Base-by-base conservation (phyloP, 805 yeast species). In the Hanseniaspora vineae region DNA sequence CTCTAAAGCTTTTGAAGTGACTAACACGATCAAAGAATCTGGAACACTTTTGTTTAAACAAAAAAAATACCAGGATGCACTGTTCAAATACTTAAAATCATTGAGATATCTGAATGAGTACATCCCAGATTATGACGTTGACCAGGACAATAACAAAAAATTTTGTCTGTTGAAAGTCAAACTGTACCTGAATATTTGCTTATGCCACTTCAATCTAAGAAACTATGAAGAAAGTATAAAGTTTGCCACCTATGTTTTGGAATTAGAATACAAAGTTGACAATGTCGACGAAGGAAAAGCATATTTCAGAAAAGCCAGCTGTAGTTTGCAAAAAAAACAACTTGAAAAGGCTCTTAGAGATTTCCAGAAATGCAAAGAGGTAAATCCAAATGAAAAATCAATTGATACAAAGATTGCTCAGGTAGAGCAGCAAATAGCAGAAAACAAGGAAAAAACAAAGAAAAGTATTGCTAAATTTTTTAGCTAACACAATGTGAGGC, bases 51-150 rank as follows among this genome's bases (percentile, higher is more conserved):
- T 84, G 3, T 78, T 78, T 55, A 81, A 81, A 54, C 59, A 64
- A 37, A 77, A 77, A 13, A 71, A 71, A 31, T 67, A 60, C 44
- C 54, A 67, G 32, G 73, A 77, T 39, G 81, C 90, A 0, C 64
- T 70, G 14, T 68, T 77, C 52, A 84, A 84, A 60, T 84, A 81
- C 59, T 67, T 60, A 39, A 84, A 84, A 59, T 71, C 86, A 11
- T 60, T 82, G 47, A 67, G 87, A 50, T 84, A 84, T 55, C 73
- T 81, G 33, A 78, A 80, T 68, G 90, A 82, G 61, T 76, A 73
- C 53, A 69, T 80, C 14, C 92, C 94, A 0, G 92, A 83, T 55
- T 64, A 65, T 33, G 88, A 80, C 42, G 61, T 70, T 29, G 81
- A 80, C 54, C 73, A 77, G 13, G 75, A 73, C 18, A 67, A 72